Percentiles rank a stretch among this genome's conserved stretches.
These are phyloP conservation scores for Colletotrichum tropicale DNA, from an alignment of 2,329 filamentous ascomycete species.

Conservation along the genomic window DNA sequence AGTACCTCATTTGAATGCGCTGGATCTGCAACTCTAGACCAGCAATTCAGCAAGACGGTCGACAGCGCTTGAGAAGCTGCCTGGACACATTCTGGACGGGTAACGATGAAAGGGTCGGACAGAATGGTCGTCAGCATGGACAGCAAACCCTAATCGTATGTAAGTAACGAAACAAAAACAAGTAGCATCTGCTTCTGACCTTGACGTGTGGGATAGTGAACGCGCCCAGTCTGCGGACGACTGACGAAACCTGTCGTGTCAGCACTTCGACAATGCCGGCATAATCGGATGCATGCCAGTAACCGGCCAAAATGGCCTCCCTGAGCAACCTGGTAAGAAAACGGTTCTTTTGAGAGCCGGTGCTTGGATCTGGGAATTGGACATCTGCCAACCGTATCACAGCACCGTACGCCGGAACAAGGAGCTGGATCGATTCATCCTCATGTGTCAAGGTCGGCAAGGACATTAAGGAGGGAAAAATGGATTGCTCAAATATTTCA, in stretches of 20 bases:
- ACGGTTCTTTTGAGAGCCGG: slow-evolving; percentile 32
- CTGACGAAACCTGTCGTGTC: slow-evolving; percentile 48
- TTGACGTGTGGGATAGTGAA: slow-evolving; percentile 71
- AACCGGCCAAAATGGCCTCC: slow-evolving; percentile 59
- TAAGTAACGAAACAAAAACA: not conserved
- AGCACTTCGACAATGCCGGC: slow-evolving; percentile 61
- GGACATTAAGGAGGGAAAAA: slow-evolving; percentile 75
- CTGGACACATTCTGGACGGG: slow-evolving; percentile 56
- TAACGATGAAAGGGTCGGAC: slow-evolving; percentile 69
- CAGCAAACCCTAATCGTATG: slow-evolving; percentile 60
- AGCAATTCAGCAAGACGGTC: slow-evolving; percentile 64
- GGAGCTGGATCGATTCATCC: slow-evolving; percentile 67
- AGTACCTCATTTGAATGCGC: slow-evolving; percentile 68
- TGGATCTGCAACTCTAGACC: slow-evolving; percentile 65
- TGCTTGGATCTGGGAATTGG: slow-evolving; percentile 27
- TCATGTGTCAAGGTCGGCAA: slow-evolving; percentile 80
- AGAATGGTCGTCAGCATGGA: slow-evolving; percentile 70
- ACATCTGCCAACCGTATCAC: slow-evolving; percentile 63
- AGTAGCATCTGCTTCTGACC: slow-evolving; percentile 37
- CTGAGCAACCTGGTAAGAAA: slow-evolving; percentile 61
- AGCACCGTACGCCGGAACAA: slow-evolving; percentile 69
- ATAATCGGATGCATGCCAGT: slow-evolving; percentile 64
- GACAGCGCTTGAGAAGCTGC: slow-evolving; percentile 60
- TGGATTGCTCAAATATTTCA: slow-evolving; percentile 69
- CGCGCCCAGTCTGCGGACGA: slow-evolving; percentile 65